Percentiles rank a stretch among this genome's conserved stretches.
Evolutionary conservation across 495 filamentous ascomycete species (phyloP).

Genomic region (Aspergillus cavernicola): DNA sequence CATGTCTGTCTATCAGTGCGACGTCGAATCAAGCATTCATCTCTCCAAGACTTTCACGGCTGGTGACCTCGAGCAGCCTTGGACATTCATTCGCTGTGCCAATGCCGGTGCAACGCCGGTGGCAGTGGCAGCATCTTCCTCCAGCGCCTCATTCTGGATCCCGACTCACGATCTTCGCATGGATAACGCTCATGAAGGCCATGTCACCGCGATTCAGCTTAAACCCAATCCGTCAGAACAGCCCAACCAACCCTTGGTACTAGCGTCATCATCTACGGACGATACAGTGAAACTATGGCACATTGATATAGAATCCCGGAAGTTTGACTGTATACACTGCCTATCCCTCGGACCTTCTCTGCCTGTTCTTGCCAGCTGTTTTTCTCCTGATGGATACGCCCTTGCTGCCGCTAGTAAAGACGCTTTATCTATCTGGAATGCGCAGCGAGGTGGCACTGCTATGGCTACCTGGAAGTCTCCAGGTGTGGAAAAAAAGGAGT

Average conservation of each 20-base stretch:
- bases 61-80: slow-evolving; percentile 24
- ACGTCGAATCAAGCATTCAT: slow-evolving; percentile 38
- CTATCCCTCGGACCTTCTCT: slow-evolving; percentile 42
- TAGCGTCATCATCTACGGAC: slow-evolving; percentile 52
- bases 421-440: slow-evolving; percentile 67
- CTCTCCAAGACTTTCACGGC: slow-evolving; percentile 35
- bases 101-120: slow-evolving; percentile 24
- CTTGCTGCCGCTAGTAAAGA: slow-evolving; percentile 66
- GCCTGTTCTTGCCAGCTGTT: slow-evolving; percentile 59
- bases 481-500: slow-evolving; percentile 27
- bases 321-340: slow-evolving; percentile 52
- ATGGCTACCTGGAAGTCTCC: slow-evolving; percentile 58
- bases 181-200: slow-evolving; percentile 38
- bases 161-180: slow-evolving; percentile 43
- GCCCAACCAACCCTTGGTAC: slow-evolving; percentile 27
- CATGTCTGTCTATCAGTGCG: slow-evolving; percentile 41
- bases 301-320: slow-evolving; percentile 54
- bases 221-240: slow-evolving; percentile 29
- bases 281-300: slow-evolving; percentile 69
- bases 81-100: slow-evolving; percentile 39
- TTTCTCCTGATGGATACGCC: slow-evolving; percentile 69
- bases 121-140: slow-evolving; percentile 36
- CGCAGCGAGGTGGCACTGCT: slow-evolving; percentile 61
- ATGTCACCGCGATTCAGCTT: slow-evolving; percentile 46
- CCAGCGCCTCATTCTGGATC: slow-evolving; percentile 37